These are phyloP conservation scores for Colletotrichum higginsianum DNA, from an alignment of 2,329 filamentous ascomycete genomes.

Conservation along the genomic window DNA sequence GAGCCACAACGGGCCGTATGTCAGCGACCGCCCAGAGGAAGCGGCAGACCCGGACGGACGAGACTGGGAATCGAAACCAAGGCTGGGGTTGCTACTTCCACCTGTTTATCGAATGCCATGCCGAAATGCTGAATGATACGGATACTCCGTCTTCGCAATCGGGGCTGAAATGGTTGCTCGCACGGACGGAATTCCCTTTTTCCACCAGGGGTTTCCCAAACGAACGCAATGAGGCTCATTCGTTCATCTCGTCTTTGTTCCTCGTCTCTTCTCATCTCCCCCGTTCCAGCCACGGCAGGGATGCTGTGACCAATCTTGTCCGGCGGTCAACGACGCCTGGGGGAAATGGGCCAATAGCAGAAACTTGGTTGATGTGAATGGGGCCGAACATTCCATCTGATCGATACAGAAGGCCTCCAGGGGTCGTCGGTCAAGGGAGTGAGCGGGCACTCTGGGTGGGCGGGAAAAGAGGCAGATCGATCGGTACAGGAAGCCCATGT, in stretches of 20 bases:
- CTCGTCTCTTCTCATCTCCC: conserved; percentile 32
- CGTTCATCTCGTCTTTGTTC: conserved; percentile 37
- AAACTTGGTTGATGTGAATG: conserved; percentile 12
- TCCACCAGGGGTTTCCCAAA: conserved; percentile 15
- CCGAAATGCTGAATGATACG: neutral
- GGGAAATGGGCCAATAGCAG: conserved; percentile 3
- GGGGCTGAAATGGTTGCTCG: conserved; percentile 16
- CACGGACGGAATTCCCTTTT: conserved; percentile 20
- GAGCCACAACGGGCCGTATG: conserved; percentile 2
- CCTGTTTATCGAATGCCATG: neutral
- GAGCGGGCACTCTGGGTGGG: conserved; percentile 21
- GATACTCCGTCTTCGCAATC: conserved; percentile 8
- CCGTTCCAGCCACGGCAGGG: conserved; percentile 35
- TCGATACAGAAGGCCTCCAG: conserved; percentile 18
- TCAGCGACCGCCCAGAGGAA: neutral
- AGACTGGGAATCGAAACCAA: neutral
- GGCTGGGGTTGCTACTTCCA: neutral
- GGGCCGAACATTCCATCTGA: conserved; percentile 24
- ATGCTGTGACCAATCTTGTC: conserved; percentile 29
- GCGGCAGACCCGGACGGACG: neutral
- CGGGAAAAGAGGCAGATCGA: conserved; percentile 36
- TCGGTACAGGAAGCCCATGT: conserved; percentile 33
- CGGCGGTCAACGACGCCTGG: conserved; percentile 10
- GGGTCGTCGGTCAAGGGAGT: conserved; percentile 18
- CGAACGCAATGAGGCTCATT: conserved; percentile 31